phyloP scores from a whole-genome alignment of 2,329 filamentous ascomycete genomes.

The Beauveria scarabaeidicola region DNA sequence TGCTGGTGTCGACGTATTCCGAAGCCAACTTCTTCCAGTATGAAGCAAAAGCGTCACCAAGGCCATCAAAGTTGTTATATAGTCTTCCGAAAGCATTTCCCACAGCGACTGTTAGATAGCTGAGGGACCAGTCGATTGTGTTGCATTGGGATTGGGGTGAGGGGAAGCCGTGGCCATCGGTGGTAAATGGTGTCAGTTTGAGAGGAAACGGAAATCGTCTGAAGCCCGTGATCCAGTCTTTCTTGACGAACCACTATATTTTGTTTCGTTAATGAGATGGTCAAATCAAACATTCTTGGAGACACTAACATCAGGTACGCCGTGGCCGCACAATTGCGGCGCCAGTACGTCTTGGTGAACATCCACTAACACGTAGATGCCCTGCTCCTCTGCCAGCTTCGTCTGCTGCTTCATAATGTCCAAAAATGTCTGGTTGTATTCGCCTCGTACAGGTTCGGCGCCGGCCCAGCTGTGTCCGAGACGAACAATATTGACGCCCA shows the following conservation, averaged over 20 bases:
- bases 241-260: constrained; percentile 14
- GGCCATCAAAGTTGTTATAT: constrained; percentile 15
- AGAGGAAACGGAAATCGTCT: constrained; percentile 14
- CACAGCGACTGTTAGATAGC: constrained; percentile 13
- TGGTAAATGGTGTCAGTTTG: constrained; percentile 10
- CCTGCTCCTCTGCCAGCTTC: constrained; percentile 14
- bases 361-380: constrained; percentile 15
- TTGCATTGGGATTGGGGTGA: constrained; percentile 12
- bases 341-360: constrained; percentile 15
- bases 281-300: not conserved
- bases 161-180: constrained; percentile 13
- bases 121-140: constrained; percentile 14
- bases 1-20: constrained; percentile 10
- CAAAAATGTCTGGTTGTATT: constrained; percentile 15
- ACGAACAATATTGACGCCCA: constrained; percentile 15
- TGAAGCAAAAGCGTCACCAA: constrained; percentile 15
- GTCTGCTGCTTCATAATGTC: constrained; percentile 15
- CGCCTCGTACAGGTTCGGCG: constrained; percentile 13
- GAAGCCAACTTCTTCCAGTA: constrained; percentile 15
- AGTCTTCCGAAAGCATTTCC: constrained; percentile 15
- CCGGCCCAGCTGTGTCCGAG: constrained; percentile 16
- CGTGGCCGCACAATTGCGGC: constrained; percentile 14
- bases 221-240: constrained; percentile 12
- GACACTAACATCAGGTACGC: constrained; percentile 14
- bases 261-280: not conserved